These are phyloP conservation scores for Balansia obtecta DNA, from an alignment of 2,329 filamentous ascomycete genomes.

Conservation along the genomic window DNA sequence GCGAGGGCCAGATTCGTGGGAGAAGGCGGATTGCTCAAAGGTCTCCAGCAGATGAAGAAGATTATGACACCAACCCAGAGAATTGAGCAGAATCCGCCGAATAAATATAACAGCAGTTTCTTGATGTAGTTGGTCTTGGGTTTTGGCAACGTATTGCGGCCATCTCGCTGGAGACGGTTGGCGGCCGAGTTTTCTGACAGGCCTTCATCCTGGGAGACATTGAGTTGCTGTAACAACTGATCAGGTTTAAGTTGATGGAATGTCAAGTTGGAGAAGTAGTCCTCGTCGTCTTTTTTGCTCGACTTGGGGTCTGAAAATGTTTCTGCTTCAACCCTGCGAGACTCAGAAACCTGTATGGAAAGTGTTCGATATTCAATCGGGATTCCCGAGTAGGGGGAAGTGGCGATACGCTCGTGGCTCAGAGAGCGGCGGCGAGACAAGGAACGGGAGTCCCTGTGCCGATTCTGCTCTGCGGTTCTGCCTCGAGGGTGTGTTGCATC, in stretches of 20 bases:
- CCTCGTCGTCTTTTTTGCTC: conserved; percentile 22
- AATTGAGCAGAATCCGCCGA: conserved; percentile 35
- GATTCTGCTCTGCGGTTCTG: conserved; percentile 6
- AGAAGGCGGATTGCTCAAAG: conserved; percentile 31
- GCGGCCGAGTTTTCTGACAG: conserved; percentile 22
- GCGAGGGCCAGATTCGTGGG: conserved; percentile 31
- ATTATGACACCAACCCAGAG: conserved; percentile 34
- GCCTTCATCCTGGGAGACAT: conserved; percentile 21
- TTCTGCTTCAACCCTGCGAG: conserved; percentile 17
- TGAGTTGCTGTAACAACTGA: conserved; percentile 26
- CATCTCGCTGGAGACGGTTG: conserved; percentile 25
- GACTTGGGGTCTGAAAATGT: conserved; percentile 11
- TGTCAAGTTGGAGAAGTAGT: conserved; percentile 30
- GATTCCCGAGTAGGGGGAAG: conserved; percentile 22
- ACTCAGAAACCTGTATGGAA: conserved; percentile 27
- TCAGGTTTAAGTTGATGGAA: conserved; percentile 24
- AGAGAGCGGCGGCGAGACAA: conserved; percentile 12
- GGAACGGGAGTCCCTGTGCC: conserved; percentile 8
- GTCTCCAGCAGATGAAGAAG: conserved; percentile 35
- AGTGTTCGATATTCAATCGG: conserved; percentile 29
- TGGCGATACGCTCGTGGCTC: conserved; percentile 15
- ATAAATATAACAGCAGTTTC: conserved; percentile 29
- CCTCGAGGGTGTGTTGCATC: conserved; percentile 12
- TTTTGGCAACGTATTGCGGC: conserved; percentile 27
- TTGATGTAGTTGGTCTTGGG: conserved; percentile 30